These are phyloP conservation scores for Flaveria sonorensis DNA, from an alignment of 129 eudicot species.

Conservation along the genomic window DNA sequence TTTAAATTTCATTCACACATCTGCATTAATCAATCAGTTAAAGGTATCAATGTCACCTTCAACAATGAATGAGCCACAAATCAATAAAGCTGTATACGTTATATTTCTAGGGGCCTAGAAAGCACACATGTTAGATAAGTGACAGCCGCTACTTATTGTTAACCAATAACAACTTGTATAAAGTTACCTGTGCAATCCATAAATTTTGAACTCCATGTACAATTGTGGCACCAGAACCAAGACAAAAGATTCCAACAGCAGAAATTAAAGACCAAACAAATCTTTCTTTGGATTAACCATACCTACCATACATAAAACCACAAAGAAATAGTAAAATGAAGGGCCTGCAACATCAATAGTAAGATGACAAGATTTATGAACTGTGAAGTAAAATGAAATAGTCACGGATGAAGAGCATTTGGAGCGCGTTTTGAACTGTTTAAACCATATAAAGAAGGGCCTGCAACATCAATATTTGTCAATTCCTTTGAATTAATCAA, in stretches of 20 bases:
- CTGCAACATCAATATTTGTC: slow-evolving; percentile 41
- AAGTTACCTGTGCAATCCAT: too few species aligned
- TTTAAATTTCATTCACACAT: too few species aligned
- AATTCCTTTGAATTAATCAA: slow-evolving; percentile 17
- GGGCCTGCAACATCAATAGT: too few species aligned
- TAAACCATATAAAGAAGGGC: slow-evolving; percentile 97
- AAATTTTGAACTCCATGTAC: slow-evolving; percentile 88
- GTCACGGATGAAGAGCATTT: too few species aligned
- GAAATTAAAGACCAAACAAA: slow-evolving; percentile 98
- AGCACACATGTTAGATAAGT: too few species aligned
- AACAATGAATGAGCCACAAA: slow-evolving; percentile 85
- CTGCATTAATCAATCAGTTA: too few species aligned
- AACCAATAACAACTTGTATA: too few species aligned
- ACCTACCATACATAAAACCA: neutral
- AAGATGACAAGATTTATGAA: too few species aligned
- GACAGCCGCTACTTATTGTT: too few species aligned
- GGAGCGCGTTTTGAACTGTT: too few species aligned
- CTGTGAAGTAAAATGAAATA: too few species aligned
- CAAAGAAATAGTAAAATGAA: neutral
- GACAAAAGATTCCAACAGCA: slow-evolving; percentile 96
- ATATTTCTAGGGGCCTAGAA: slow-evolving; percentile 84
- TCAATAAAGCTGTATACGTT: slow-evolving; percentile 83
- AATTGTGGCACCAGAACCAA: slow-evolving; percentile 95
- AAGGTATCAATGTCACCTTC: slow-evolving; percentile 66
- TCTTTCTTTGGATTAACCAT: slow-evolving; percentile 87